phyloP scores from a whole-genome alignment of 306 rosid species.

The Gynostemma pentaphyllum region DNA sequence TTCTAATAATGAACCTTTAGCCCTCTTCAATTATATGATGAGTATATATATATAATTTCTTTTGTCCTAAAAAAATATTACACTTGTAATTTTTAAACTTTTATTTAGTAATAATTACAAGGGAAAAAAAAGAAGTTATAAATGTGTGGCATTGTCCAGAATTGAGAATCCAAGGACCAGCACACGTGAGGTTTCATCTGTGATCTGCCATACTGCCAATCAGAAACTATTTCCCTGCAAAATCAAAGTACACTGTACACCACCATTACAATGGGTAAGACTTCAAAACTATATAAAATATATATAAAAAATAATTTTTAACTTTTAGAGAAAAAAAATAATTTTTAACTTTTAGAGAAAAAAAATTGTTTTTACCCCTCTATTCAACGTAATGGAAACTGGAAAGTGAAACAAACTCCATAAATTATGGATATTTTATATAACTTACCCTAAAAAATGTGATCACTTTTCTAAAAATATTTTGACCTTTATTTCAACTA shows the following conservation, averaged over 20 bases:
- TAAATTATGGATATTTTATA: no score
- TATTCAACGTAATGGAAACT: no score
- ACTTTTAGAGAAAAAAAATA: no score
- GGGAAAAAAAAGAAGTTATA: background rate
- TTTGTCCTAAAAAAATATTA: background rate
- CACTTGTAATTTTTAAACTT: background rate
- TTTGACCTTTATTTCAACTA: no score
- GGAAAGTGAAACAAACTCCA: no score
- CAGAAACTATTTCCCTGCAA: slow-evolving; percentile 3
- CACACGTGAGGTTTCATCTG: slow-evolving; percentile 21
- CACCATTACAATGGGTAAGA: background rate
- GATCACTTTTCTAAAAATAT: no score
- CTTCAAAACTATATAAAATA: no score
- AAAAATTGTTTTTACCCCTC: no score
- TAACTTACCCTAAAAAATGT: no score
- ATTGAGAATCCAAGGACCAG: slow-evolving; percentile 18
- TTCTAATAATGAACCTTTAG: background rate
- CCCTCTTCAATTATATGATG: background rate
- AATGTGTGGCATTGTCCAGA: background rate
- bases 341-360: no score
- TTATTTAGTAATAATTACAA: background rate
- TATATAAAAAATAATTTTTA: no score
- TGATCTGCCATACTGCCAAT: slow-evolving; percentile 10
- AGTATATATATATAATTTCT: background rate
- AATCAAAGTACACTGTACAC: background rate